Base-by-base conservation (phyloP, 768 basidiomycete genomes). In the Suillus fuscotomentosus region DNA sequence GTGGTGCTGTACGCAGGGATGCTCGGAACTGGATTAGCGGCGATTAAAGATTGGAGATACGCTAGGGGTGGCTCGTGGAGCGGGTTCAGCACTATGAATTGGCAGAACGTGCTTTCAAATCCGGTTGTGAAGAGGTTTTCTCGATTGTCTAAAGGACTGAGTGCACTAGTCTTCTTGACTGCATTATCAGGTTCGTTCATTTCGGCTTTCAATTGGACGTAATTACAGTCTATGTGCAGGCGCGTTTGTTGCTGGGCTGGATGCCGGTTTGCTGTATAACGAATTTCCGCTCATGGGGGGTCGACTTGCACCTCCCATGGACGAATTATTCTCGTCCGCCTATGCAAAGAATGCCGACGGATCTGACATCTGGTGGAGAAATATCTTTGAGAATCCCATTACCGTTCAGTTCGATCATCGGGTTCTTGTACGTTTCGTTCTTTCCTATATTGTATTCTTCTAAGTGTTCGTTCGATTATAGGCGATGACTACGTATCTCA, bases 381-480 rank as follows among this genome's bases (percentile, higher is more conserved):
- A 98, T 75, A 80, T 99, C 60, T 88, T 97, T 67, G 97, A 99
- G 79, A 99, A 99, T 72, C 97, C 97, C 9, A 95, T 92, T 10
- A 97, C 97, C 0, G 96, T 96, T 9, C 97, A 99, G 74, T 99
- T 99, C 71, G 88, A 99, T 72, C 97, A 99, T 76, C 90, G 97
- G 24, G 80, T 96, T 57, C 85, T 99, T 60, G 96, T 92, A 71
- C 76, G 92, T 82, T 45, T 55, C 15, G 53, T 53, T 42, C 43
- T 10, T 47, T 63, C n/a, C n/a, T 55, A 31, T 24, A 43, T 20
- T 17, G 55, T 24, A 38, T 48, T 59, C 41, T 48, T 51, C 38
- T 63, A 69, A 59, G 66, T 27, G 22, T 27, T 65, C 63, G 9
- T 27, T 65, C 63, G 9, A 56, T 53, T 41, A 15, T 66, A 97